Evolutionary conservation across 306 rosid genomes (phyloP).

Genomic region (cucumber (Cucumis sativus)): DNA sequence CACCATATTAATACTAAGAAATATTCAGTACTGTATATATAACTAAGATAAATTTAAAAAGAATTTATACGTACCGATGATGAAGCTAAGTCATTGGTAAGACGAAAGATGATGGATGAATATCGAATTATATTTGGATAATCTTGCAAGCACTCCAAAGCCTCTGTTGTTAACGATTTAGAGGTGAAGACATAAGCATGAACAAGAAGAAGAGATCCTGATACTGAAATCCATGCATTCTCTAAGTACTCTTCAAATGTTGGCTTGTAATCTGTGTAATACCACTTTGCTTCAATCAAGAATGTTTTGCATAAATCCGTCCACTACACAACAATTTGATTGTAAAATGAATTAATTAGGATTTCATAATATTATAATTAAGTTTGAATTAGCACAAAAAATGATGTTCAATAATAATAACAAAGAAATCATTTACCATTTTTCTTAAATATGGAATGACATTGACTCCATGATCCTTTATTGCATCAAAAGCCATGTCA

Average conservation of each 20-base stretch:
- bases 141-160: neutral
- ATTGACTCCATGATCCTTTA: neutral
- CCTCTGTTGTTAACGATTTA: neutral
- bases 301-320: conserved; percentile 8
- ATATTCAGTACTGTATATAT: too few species aligned
- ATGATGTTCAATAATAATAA: too few species aligned
- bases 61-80: neutral
- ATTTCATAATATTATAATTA: too few species aligned
- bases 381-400: too few species aligned
- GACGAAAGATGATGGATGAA: conserved; percentile 5
- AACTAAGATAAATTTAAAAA: neutral
- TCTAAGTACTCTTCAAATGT: conserved; percentile 16
- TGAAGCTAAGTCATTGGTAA: conserved; percentile 19
- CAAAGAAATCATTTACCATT: neutral
- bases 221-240: conserved; percentile 16
- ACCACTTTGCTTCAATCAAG: conserved; percentile 20
- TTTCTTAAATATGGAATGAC: neutral
- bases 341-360: too few species aligned
- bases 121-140: neutral
- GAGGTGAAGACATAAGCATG: conserved; percentile 10
- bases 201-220: neutral
- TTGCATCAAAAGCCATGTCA: neutral
- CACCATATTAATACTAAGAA: neutral
- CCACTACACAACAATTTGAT: conserved; percentile 12
- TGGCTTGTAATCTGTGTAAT: conserved; percentile 5